Evolutionary conservation across 2,329 filamentous ascomycete genomes (phyloP).

Genomic region (Aspergillus candidus): DNA sequence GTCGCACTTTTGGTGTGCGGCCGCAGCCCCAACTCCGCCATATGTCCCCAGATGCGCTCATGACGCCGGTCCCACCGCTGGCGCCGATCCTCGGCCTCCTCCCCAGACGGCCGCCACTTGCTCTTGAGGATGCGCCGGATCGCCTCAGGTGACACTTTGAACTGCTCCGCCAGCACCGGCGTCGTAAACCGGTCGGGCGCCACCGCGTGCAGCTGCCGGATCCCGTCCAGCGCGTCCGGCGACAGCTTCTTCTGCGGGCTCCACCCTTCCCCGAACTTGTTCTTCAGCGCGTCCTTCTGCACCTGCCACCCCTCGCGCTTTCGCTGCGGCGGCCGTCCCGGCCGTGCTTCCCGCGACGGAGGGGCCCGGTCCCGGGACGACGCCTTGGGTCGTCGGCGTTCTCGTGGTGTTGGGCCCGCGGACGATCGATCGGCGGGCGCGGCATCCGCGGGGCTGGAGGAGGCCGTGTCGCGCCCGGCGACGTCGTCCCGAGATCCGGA

Average conservation of each 20-base stretch:
- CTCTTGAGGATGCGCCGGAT: slow-evolving; percentile 75
- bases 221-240: slow-evolving; percentile 85
- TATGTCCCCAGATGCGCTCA: slow-evolving; percentile 41
- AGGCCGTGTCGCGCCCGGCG: no score
- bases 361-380: no score
- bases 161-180: slow-evolving; percentile 64
- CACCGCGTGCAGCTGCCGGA: slow-evolving; percentile 71
- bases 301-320: slow-evolving; percentile 59
- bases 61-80: slow-evolving; percentile 42
- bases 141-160: slow-evolving; percentile 79
- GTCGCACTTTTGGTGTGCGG: slow-evolving; percentile 45
- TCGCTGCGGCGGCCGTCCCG: slow-evolving; percentile 13
- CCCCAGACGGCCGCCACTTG: slow-evolving; percentile 40
- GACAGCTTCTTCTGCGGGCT: slow-evolving; percentile 78
- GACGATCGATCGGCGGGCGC: no score
- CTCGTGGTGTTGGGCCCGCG: no score
- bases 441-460: no score
- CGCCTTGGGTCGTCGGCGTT: no score
- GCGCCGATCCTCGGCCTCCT: slow-evolving; percentile 35
- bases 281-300: slow-evolving; percentile 67
- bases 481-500: no score
- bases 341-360: no score
- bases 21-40: slow-evolving; percentile 48
- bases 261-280: slow-evolving; percentile 78
- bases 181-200: slow-evolving; percentile 75